Evolutionary conservation across 768 basidiomycete genomes (phyloP), one percentile per base, ranked within the genome.

Genomic region (Neoboletus magnificus): DNA sequence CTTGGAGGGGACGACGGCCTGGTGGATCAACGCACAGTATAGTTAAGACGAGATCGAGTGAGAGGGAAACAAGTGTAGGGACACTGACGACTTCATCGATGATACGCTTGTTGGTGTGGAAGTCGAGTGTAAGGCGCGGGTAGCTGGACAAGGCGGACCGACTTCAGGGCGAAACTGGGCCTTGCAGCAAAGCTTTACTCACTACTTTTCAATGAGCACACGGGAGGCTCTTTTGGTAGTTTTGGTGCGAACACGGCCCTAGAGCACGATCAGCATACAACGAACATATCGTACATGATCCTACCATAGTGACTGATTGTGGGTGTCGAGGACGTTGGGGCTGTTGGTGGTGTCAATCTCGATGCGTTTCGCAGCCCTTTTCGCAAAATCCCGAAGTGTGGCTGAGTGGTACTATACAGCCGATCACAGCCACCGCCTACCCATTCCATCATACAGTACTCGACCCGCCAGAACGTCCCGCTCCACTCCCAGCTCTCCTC

Each of bases 191-290:
- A 15, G 23, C 1, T 32, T 36, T 13, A 82, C 90, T 73, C 69
- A 92, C 90, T 98, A 99, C 85, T 98, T 98, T 85, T 99, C 97
- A 71, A 99, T 98, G 77, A 98, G 84, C 68, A 95, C 93, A 61
- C 97, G 88, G 63, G 95, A 98, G 71, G 97, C 96, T 80, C 95
- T 91, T 84, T 99, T 99, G 73, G 95, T 96, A 62, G 97, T 99
- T 82, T 99, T 99, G 69, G 97, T 99, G 73, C 97, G 91, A 79
- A 99, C 96, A 71, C 97, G 94, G 75, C 97, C 97, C 97, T 98
- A 72, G 1, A 20, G 37, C 5, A 52, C 18, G 6, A 41, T 59
- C 0, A 70, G 58, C 54, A 51, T 22, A 35, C 44, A 29, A 8
- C 54, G 44, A 66, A 62, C 52, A 60, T 18, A 53, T 42, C 4